Base-by-base conservation (phyloP, 2,329 filamentous ascomycete genomes). In the Fusarium liriodendri region DNA sequence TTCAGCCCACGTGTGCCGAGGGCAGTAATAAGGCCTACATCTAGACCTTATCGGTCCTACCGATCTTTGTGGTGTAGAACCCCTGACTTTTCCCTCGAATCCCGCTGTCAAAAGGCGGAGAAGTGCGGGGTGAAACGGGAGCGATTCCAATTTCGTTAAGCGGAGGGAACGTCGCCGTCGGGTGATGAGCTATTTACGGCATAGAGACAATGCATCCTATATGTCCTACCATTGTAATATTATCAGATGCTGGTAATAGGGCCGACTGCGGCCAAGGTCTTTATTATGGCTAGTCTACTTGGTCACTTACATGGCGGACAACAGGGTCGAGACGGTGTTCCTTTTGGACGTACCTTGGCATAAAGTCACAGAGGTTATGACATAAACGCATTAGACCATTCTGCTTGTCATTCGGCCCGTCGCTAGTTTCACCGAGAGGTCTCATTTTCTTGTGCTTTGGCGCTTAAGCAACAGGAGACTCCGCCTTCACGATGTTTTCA, bases 121-220 rank as follows among this genome's bases (percentile, higher is more conserved):
- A 32, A 57, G 32, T 57, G 54, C 54, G 54, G 54, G 54, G 54
- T 57, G 54, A 57, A 32, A 25, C 29, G 54, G 54, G 32, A 57
- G 54, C 54, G 54, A 57, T 57, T 57, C 54, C 54, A 14, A 7
- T 57, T 57, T 57, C n/a, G 54, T n/a, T 33, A 57, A 57, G 54
- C 54, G 54, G 54, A 57, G 54, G 54, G 54, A 37, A 57, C 54
- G 27, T 57, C 54, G 54, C 54, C 54, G 54, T 37, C 54, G 54
- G 52, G 27, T 37, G 7, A 37, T 37, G 54, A 37, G 54, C 54
- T 57, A 57, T 57, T 57, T 22, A 57, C 54, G 54, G 54, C 14
- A 57, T 57, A 57, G 54, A 37, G 27, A 37, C 52, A 20, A 57
- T 37, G 54, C 54, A 57, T 57, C 37, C 20, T 32, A 57, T 57